Evolutionary conservation across 1,139 yeast species (phyloP).

Genomic region (Sugiyamaella sp.): DNA sequence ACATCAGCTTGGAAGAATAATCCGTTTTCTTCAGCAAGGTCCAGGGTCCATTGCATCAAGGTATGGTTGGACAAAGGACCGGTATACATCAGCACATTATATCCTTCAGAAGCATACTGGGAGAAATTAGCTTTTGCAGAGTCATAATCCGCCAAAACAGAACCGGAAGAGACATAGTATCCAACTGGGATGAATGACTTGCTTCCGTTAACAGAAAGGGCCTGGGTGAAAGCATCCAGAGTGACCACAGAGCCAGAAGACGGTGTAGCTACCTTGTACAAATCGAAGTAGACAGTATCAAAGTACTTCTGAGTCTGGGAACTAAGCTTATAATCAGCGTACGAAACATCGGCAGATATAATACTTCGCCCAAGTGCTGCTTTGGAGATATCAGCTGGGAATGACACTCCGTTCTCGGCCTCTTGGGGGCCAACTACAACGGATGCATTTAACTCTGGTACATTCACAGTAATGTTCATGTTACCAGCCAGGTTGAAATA

Average conservation of each 20-base stretch:
- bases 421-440: slow-evolving; percentile 17
- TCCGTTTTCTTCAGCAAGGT: slow-evolving; percentile 21
- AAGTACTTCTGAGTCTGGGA: slow-evolving; percentile 16
- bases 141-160: slow-evolving; percentile 15
- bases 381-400: slow-evolving; percentile 22
- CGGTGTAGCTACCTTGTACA: slow-evolving; percentile 18
- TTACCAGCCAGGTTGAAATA: slow-evolving; percentile 15
- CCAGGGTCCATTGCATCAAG: slow-evolving; percentile 24
- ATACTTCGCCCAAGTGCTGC: slow-evolving; percentile 17
- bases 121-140: slow-evolving; percentile 20
- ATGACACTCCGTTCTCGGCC: slow-evolving; percentile 22
- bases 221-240: slow-evolving; percentile 19
- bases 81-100: slow-evolving; percentile 25
- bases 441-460: slow-evolving; percentile 22
- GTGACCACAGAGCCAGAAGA: slow-evolving; percentile 20
- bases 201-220: slow-evolving; percentile 20
- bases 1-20: slow-evolving; percentile 25
- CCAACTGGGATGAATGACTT: slow-evolving; percentile 25
- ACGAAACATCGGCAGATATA: slow-evolving; percentile 21
- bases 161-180: slow-evolving; percentile 22
- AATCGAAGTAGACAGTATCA: slow-evolving; percentile 22
- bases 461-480: slow-evolving; percentile 22
- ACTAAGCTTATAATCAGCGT: slow-evolving; percentile 16
- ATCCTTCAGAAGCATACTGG: slow-evolving; percentile 25
- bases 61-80: slow-evolving; percentile 23